Conservation (phyloP, 78 protist genomes). For the Dictyostelium discoideum region DNA sequence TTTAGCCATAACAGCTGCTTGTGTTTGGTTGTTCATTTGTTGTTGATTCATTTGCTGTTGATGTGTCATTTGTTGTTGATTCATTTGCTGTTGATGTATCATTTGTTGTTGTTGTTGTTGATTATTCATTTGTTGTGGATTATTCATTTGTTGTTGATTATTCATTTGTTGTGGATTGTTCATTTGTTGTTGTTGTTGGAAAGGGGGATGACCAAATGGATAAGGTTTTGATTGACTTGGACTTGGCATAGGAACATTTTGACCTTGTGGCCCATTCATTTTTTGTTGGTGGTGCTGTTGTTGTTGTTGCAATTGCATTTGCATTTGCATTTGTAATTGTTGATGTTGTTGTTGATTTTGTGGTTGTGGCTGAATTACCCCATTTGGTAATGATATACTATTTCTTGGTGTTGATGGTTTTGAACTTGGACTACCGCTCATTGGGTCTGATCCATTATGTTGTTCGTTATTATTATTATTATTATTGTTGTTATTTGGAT, state of each 20-base stretch:
- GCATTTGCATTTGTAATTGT: conserved; percentile 15
- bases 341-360: neutral
- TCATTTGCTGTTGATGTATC: neutral
- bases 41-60: neutral
- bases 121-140: neutral
- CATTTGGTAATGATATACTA: neutral
- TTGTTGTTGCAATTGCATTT: conserved; percentile 2
- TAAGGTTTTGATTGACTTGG: neutral
- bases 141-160: neutral
- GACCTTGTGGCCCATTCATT: neutral
- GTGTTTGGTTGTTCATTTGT: neutral
- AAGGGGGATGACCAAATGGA: neutral
- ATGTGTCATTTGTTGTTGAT: neutral
- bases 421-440: conserved; percentile 22
- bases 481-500: neutral
- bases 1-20: neutral
- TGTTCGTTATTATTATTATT: neutral
- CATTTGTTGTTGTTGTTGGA: neutral
- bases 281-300: neutral
- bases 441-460: neutral
- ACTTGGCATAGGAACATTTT: neutral
- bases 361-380: neutral
- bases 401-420: conserved; percentile 29
- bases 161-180: neutral
- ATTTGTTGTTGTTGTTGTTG: neutral